phyloP scores from a whole-genome alignment of 2,329 filamentous ascomycete species.

The Clarireedia sp. region DNA sequence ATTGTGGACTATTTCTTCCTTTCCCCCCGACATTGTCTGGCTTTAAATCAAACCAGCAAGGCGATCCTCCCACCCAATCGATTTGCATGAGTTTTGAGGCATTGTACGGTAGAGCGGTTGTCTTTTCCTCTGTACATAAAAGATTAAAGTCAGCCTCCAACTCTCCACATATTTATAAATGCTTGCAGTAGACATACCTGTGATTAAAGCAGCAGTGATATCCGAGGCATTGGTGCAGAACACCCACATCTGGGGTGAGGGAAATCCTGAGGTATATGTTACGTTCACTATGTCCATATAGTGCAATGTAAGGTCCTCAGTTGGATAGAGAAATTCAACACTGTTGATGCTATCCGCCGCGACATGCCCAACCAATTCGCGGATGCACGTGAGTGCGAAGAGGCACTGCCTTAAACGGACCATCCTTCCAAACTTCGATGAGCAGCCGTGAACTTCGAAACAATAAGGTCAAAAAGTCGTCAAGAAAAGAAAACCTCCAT shows the following conservation, averaged over 20 bases:
- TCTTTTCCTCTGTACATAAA: not conserved
- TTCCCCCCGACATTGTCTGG: constrained; percentile 11
- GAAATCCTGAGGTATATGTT: constrained; percentile 16
- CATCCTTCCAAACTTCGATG: no score
- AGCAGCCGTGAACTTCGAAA: no score
- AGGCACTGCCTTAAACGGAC: no score
- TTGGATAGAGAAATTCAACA: constrained; percentile 17
- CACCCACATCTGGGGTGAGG: constrained; percentile 14
- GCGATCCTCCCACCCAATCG: constrained; percentile 9
- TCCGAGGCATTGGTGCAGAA: constrained; percentile 12
- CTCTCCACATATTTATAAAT: no score
- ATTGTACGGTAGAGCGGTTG: constrained; percentile 11
- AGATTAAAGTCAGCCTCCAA: no score
- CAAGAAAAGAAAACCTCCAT: no score
- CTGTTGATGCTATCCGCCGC: not conserved
- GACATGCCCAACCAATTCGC: no score
- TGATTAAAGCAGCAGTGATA: constrained; percentile 1
- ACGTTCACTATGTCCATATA: constrained; percentile 19
- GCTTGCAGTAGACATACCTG: not conserved
- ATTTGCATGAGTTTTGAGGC: constrained; percentile 13
- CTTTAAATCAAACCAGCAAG: constrained; percentile 19
- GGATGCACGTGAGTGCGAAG: no score
- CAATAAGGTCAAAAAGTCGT: no score
- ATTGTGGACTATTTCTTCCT: constrained; percentile 15
- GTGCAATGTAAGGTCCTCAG: constrained; percentile 12